Evolutionary conservation across 768 basidiomycete genomes (phyloP), one percentile per base, ranked within the genome.

Genomic region (Tulasnella sp.): DNA sequence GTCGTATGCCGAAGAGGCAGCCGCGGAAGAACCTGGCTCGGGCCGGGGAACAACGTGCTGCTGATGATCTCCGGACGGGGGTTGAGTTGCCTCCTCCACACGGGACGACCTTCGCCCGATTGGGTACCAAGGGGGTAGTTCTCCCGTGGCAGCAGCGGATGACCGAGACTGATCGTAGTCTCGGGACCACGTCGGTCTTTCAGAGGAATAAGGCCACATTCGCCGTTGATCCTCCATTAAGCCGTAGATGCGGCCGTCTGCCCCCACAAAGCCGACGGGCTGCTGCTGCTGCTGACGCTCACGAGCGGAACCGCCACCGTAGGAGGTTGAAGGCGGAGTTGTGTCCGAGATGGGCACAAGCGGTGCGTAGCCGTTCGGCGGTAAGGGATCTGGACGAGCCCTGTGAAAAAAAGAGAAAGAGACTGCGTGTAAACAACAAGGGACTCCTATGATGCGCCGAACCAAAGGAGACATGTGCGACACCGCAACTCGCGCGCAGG

Each of bases 191-290:
- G 40, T 70, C 69, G 69, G 69, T 59, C 52, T 59, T 44, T 40
- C 29, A 47, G 42, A 35, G 36, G 69, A 62, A 47, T 70, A 70
- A 62, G 42, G 22, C 69, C 69, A 70, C 69, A 70, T 52, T 70
- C 69, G 69, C 32, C 69, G 69, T 70, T 70, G 69, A 52, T 70
- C 69, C 69, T 70, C 69, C 69, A 70, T 70, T 70, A 70, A 47
- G 69, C 69, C 69, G 69, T 70, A 70, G 69, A 70, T 52, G 69
- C 69, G 69, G 17, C 69, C 69, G 26, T 70, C 69, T 16, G 69
- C 69, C 32, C 42, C 69, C n/a, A 70, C 52, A 36, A 70, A 36
- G 7, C 69, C 69, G n/a, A 47, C 41, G 29, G 69, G 67, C 42
- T 40, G 69, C 35, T 39, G 67, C 42, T 40, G 69, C 35, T 39